phyloP scores from a whole-genome alignment of 768 basidiomycete species.

The Suillus lakei region DNA sequence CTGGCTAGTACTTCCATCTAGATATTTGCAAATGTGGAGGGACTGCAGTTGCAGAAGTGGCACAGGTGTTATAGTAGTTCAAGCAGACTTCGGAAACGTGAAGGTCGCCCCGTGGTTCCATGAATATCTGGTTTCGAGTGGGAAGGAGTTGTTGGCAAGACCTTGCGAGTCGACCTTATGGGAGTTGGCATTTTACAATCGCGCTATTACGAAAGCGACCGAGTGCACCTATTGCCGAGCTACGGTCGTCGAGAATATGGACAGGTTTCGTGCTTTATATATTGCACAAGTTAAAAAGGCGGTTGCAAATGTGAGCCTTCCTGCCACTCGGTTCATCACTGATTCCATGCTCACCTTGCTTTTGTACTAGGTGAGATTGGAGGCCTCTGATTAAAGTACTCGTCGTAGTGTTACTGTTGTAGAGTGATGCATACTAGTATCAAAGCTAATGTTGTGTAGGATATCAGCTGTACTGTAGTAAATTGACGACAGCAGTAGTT shows the following conservation, averaged over 20 bases:
- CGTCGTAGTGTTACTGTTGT: not conserved
- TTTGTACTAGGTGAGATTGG: constrained; percentile 9
- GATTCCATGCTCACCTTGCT: constrained; percentile 9
- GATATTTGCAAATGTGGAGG: not conserved
- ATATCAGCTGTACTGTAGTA: not conserved
- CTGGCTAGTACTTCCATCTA: not conserved
- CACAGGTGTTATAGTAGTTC: not conserved
- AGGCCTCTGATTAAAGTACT: not conserved
- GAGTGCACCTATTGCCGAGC: not conserved
- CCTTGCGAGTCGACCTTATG: constrained; percentile 9
- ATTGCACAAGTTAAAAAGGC: constrained; percentile 5
- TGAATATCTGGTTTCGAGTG: constrained; percentile 7
- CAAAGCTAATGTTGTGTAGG: not conserved
- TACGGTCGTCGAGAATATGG: not conserved
- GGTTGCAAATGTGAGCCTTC: constrained; percentile 11
- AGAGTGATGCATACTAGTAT: not conserved
- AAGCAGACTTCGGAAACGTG: not conserved
- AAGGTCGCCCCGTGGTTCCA: constrained; percentile 4
- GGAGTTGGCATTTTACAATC: not conserved
- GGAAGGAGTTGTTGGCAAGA: constrained; percentile 8
- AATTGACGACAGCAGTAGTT: not conserved
- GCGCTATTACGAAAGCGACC: not conserved
- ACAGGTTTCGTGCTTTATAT: not conserved
- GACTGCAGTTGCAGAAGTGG: not conserved
- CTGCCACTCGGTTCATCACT: not conserved